Percentiles rank a stretch among this genome's conserved stretches.
Conservation (phyloP, 2,329 filamentous ascomycete species). For the Arthrobotrys conoides region DNA sequence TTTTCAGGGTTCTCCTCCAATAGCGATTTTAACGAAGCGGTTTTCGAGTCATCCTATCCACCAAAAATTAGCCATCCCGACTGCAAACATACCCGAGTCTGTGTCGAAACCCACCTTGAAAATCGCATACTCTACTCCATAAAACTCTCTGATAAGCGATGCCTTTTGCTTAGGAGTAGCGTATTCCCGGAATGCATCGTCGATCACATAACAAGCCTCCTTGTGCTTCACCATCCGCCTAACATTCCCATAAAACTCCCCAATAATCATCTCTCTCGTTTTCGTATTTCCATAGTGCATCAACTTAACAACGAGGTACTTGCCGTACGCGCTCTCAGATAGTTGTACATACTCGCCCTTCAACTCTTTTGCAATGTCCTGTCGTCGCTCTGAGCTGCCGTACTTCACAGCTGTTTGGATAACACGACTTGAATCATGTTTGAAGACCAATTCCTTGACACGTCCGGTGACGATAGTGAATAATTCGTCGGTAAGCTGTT, state of each 20-base stretch:
- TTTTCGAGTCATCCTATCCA: slow-evolving; percentile 68
- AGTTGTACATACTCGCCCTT: slow-evolving; percentile 86
- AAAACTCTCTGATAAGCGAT: slow-evolving; percentile 91
- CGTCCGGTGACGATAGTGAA: slow-evolving; percentile 91
- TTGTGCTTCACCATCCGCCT: slow-evolving; percentile 94
- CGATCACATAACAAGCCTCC: slow-evolving; percentile 96
- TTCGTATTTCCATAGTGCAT: slow-evolving; percentile 91
- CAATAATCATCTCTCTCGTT: slow-evolving; percentile 88
- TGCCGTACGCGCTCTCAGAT: slow-evolving; percentile 95
- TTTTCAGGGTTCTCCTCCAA: slow-evolving; percentile 85
- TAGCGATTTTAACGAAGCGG: slow-evolving; percentile 80
- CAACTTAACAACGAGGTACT: slow-evolving; percentile 96
- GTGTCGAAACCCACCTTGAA: slow-evolving; percentile 70
- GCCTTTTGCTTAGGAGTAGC: slow-evolving; percentile 89
- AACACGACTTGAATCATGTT: slow-evolving; percentile 96
- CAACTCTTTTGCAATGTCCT: slow-evolving; percentile 87
- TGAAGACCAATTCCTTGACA: slow-evolving; percentile 96
- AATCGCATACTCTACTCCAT: slow-evolving; percentile 90
- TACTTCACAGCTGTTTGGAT: slow-evolving; percentile 98
- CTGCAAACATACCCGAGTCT: slow-evolving; percentile 65
- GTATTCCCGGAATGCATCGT: slow-evolving; percentile 93
- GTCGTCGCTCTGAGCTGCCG: slow-evolving; percentile 84
- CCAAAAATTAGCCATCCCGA: neutral
- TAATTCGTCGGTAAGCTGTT: slow-evolving; percentile 87
- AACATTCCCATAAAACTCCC: slow-evolving; percentile 95